Base-by-base conservation (phyloP, 768 basidiomycete species). In the Psilocybe cyanescens region DNA sequence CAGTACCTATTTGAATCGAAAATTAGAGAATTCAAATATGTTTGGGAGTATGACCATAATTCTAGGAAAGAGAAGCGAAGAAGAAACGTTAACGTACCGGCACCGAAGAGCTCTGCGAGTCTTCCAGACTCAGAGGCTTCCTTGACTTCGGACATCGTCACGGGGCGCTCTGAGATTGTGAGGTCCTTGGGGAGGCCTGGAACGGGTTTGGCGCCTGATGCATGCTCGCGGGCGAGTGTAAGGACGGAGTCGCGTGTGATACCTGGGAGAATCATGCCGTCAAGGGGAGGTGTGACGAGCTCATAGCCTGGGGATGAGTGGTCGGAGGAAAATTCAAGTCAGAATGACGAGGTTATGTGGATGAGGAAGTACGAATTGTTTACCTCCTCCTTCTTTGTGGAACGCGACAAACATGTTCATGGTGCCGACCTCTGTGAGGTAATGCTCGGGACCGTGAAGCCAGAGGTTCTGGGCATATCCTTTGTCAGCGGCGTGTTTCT, bases 391-490 rank as follows among this genome's bases (percentile, higher is more conserved):
- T 17, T 84, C 81, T 19, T 81, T 83, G 71, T 84, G 86, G 75
- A 95, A 87, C 3, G 89, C 92, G 47, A 90, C 86, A 63, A 96
- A 96, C 72, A 95, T 75, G 75, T 97, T 97, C 95, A 96, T 96
- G 1, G 94, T 94, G 45, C 95, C 95, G 45, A 94, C 94, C 75
- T 87, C 86, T 0, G 86, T 86, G 39, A 87, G 73, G 65, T 81
- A 71, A 56, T 81, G 83, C 16, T 87, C 84, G 1, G 89, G 80
- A 0, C 94, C 95, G 62, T 92, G 86, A 35, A 97, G 79, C 95
- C 95, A 97, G 8, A 97, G 81, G 72, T 94, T 96, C 70, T 97
- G 95, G 14, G 83, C 83, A 71, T 97, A 96, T 14, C 95, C 95
- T 59, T 84, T 78, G 33, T 82, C 75, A 1, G 88, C 88, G 24